Evolutionary conservation across 805 yeast genomes (phyloP), one percentile per base, ranked within the genome.

Genomic region (Groenewaldozyma salmanticensis): DNA sequence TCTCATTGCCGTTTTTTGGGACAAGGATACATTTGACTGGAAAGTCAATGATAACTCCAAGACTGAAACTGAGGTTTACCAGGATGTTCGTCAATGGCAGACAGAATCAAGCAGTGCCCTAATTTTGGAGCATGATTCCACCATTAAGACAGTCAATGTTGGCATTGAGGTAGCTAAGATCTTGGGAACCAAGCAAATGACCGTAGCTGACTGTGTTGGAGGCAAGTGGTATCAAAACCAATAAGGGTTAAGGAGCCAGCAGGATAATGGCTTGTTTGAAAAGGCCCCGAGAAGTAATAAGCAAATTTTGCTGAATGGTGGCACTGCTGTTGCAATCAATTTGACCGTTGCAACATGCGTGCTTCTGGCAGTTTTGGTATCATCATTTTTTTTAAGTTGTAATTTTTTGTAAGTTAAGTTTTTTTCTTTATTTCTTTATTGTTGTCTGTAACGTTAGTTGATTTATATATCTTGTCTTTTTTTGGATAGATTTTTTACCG

Each of bases 21-120:
- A 86, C 56, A 75, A 72, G 53, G 97, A 90, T 60, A 76, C 95
- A 0, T 79, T 79, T 62, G 97, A 90, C 60, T 90, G 97, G 97
- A 75, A 76, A 57, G 62, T 87, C 55, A 66, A 74, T 31, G 66
- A 70, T 2, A 67, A 66, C 18, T 68, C 72, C 17, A 70, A 72
- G 49, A 68, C 76, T 1, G 76, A 73, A 41, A 55, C 57, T 1
- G 72, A 72, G 33, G 76, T 88, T 31, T 62, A 70, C 33, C 55
- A 56, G 2, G 86, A 81, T 31, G 77, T 83, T 2, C 55, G 53
- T 2, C 52, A 52, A 5, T 86, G 90, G 81, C 62, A 62, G 38
- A 59, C 57, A 18, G 48, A 46, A 13, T 24, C 42, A 4, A 22
- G 38, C 3, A 45, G 48, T 19, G 97, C 96, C 0, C 57, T 90